Base-by-base conservation (phyloP, 2,329 filamentous ascomycete species). In the Colletotrichum simmondsii region DNA sequence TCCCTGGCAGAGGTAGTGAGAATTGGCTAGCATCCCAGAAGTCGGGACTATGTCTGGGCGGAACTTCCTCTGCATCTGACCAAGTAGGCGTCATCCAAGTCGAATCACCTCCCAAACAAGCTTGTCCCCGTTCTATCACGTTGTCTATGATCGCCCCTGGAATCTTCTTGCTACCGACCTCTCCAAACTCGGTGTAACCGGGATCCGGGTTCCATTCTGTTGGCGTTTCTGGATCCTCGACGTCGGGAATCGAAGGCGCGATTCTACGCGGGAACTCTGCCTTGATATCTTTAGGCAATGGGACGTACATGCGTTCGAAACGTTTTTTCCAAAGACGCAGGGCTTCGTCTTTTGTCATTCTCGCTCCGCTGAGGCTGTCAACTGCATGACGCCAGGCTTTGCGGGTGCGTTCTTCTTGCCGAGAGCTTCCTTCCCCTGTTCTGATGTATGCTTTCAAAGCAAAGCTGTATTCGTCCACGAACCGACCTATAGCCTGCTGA, bases 1-100 rank as follows among this genome's bases (percentile, higher is more conserved):
- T 37, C 19, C 61, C 42, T 24, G 14, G 77, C 75, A 1, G 65
- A 65, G 5, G 77, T 72, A 19, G 77, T 8, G 12, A n/a, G 8
- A 61, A 49, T 16, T 42, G 5, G 3, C 32, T 28, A 5, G 54
- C 8, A 12, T 42, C 16, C 68, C 68, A 70, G 30, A 70, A 70
- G 11, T 19, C 2, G 8, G n/a, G 19, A 2, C 2, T 1, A 2
- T 28, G 14, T 14, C 30, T n/a, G 24, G 10, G 2, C 3, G 32
- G 14, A 32, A 60, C 28, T 28, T 28, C 16, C 7, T 22, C 7
- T 19, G 61, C 24, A 19, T 14, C 24, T 5, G 3, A 11, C 54
- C 26, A 28, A 28, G 26, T 28, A 28, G 26, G 26, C 26, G 26
- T 28, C 26, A 28, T 28, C 26, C 26, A 28, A 28, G 26, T 28